Evolutionary conservation across 192 early-diverging fungal species (phyloP).

Genomic region (Jimgerdemannia lactiflua): DNA sequence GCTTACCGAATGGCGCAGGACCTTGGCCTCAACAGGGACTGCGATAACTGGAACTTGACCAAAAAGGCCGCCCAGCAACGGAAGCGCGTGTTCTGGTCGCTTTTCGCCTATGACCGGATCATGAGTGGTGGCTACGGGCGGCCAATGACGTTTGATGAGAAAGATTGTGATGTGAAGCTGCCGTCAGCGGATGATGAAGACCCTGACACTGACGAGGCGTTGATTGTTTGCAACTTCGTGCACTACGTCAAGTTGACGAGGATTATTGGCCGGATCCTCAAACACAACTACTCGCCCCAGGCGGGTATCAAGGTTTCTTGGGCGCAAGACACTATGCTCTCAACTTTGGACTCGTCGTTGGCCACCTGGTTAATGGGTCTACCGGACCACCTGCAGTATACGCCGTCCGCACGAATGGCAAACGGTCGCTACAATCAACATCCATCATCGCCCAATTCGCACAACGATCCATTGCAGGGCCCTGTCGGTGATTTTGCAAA

Average conservation of each 20-base stretch:
- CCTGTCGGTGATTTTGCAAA: slow-evolving; percentile 4
- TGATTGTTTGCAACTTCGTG: slow-evolving; percentile 29
- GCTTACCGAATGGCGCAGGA: slow-evolving; percentile 74
- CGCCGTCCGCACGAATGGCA: background rate
- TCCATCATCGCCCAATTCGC: background rate
- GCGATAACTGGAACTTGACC: slow-evolving; percentile 39
- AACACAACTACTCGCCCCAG: slow-evolving; percentile 35
- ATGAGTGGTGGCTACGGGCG: slow-evolving; percentile 63
- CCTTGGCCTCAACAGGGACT: slow-evolving; percentile 72
- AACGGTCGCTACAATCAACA: background rate
- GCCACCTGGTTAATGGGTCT: slow-evolving; percentile 10
- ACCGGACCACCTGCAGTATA: slow-evolving; percentile 1
- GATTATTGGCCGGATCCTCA: slow-evolving; percentile 43
- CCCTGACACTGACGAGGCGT: slow-evolving; percentile 19
- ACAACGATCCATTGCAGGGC: background rate
- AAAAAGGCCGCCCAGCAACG: slow-evolving; percentile 50
- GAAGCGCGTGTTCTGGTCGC: slow-evolving; percentile 68
- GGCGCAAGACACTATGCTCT: slow-evolving; percentile 17
- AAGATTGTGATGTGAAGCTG: slow-evolving; percentile 21
- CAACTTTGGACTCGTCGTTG: slow-evolving; percentile 22
- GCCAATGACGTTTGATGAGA: slow-evolving; percentile 41
- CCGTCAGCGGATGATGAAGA: slow-evolving; percentile 12
- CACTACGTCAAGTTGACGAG: slow-evolving; percentile 35
- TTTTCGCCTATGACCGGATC: slow-evolving; percentile 63
- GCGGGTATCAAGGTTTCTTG: slow-evolving; percentile 1